A percentile compares a stretch with the other conserved stretches of the same genome.
phyloP scores from a whole-genome alignment of 2,329 filamentous ascomycete species.

The Ascosphaera acerosa region DNA sequence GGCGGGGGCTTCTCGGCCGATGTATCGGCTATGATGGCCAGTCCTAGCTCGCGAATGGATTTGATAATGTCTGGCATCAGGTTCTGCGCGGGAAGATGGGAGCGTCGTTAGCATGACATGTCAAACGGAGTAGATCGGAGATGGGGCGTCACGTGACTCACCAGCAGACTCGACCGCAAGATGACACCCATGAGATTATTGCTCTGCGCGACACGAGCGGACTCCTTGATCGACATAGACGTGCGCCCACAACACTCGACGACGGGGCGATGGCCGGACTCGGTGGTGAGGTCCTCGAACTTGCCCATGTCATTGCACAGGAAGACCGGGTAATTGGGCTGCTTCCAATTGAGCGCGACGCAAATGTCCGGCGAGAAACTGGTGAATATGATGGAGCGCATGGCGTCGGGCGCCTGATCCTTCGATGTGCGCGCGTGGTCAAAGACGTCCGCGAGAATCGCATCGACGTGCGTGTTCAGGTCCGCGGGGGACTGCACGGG shows the following conservation, averaged over 20 bases:
- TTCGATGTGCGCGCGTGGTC: constrained; percentile 56
- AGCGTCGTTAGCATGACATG: neutral
- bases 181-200: constrained; percentile 98
- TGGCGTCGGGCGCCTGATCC: constrained; percentile 39
- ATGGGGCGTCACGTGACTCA: constrained; percentile 22
- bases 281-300: constrained; percentile 16
- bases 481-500: constrained; percentile 35
- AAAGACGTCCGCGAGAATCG: constrained; percentile 64
- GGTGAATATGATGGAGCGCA: constrained; percentile 78
- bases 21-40: constrained; percentile 77
- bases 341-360: constrained; percentile 94
- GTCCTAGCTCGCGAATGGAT: constrained; percentile 77
- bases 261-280: constrained; percentile 16
- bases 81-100: constrained; percentile 28
- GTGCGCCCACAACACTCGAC: constrained; percentile 39
- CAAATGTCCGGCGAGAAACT: constrained; percentile 80
- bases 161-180: constrained; percentile 64
- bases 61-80: constrained; percentile 82
- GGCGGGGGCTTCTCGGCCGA: constrained; percentile 27
- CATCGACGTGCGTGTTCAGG: constrained; percentile 67
- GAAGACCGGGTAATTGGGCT: constrained; percentile 92
- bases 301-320: constrained; percentile 74
- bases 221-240: constrained; percentile 77
- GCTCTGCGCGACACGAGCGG: constrained; percentile 70
- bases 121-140: constrained; percentile 1